Evolutionary conservation across 192 early-diverging fungal genomes (phyloP).

Genomic region (Umbelopsis isabellina): DNA sequence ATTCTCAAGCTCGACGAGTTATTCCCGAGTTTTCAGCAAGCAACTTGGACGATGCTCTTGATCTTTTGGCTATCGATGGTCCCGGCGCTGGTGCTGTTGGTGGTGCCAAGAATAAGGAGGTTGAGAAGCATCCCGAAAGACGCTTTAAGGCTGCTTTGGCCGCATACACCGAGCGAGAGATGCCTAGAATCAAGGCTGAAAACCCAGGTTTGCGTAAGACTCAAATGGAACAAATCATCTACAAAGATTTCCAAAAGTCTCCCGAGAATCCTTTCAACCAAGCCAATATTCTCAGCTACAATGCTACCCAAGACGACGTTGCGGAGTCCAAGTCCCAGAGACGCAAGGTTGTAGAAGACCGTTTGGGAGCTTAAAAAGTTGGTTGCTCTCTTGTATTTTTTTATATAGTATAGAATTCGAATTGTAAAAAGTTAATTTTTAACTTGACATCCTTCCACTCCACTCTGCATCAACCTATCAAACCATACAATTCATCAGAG

Average conservation of each 20-base stretch:
- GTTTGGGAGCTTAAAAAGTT: conserved; percentile 1
- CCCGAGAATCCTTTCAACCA: conserved; percentile 81
- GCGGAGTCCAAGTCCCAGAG: conserved; percentile 1
- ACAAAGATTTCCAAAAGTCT: conserved; percentile 76
- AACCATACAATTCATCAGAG: no score
- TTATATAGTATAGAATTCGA: no score
- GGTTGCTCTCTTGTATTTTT: neutral
- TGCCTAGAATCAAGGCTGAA: conserved; percentile 57
- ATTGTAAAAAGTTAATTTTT: no score
- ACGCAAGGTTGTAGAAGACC: conserved; percentile 1
- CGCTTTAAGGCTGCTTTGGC: conserved; percentile 72
- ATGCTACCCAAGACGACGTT: conserved; percentile 65
- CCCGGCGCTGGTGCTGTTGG: conserved; percentile 30
- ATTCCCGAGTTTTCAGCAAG: conserved; percentile 76
- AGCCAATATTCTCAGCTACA: conserved; percentile 62
- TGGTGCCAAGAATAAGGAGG: conserved; percentile 37
- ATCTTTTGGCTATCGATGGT: conserved; percentile 59
- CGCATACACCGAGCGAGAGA: conserved; percentile 58
- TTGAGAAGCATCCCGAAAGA: conserved; percentile 87
- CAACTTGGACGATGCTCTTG: conserved; percentile 86
- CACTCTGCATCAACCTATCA: no score
- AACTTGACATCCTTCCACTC: no score
- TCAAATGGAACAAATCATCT: conserved; percentile 76
- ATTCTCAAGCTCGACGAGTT: conserved; percentile 44
- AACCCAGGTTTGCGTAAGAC: conserved; percentile 74